A percentile compares a stretch with the other conserved stretches of the same genome.
Evolutionary conservation across 306 rosid genomes (phyloP).

Genomic region (Gastrolobium villosum): DNA sequence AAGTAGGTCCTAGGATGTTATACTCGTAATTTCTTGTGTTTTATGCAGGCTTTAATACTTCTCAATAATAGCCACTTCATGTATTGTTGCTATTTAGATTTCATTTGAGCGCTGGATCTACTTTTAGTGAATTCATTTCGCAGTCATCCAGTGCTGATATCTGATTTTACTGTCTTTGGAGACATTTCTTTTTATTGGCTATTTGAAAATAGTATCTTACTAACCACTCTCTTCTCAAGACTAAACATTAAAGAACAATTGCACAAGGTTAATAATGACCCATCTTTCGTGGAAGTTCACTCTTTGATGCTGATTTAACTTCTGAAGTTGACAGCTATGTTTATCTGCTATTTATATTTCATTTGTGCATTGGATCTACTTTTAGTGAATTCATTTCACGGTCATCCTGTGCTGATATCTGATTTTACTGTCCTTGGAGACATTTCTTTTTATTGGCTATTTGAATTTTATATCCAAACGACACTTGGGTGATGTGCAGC

Average conservation of each 20-base stretch:
- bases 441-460: neutral
- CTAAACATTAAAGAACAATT: neutral
- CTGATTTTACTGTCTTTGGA: constrained; percentile 26
- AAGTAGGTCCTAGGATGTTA: neutral
- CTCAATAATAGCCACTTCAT: constrained; percentile 3
- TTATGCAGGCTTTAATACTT: constrained; percentile 11
- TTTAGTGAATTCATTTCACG: constrained; percentile 23
- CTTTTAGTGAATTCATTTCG: constrained; percentile 23
- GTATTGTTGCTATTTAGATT: constrained; percentile 10
- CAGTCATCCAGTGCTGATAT: neutral
- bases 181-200: neutral
- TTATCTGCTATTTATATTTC: neutral
- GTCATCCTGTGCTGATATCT: constrained; percentile 1
- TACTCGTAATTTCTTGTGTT: neutral
- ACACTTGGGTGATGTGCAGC: constrained; percentile 64
- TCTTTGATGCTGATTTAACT: constrained; percentile 17
- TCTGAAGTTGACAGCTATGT: constrained; percentile 17
- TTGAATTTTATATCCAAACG: constrained; percentile 42
- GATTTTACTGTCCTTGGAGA: constrained; percentile 25
- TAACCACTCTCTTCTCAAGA: neutral
- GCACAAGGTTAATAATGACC: constrained; percentile 1
- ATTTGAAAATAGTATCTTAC: constrained; percentile 42
- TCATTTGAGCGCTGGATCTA: constrained; percentile 25
- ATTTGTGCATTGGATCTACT: constrained; percentile 28
- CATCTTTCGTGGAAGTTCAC: neutral